Percentiles rank a stretch among this genome's conserved stretches.
Conservation (phyloP, 768 basidiomycete genomes). For the Suillus plorans region DNA sequence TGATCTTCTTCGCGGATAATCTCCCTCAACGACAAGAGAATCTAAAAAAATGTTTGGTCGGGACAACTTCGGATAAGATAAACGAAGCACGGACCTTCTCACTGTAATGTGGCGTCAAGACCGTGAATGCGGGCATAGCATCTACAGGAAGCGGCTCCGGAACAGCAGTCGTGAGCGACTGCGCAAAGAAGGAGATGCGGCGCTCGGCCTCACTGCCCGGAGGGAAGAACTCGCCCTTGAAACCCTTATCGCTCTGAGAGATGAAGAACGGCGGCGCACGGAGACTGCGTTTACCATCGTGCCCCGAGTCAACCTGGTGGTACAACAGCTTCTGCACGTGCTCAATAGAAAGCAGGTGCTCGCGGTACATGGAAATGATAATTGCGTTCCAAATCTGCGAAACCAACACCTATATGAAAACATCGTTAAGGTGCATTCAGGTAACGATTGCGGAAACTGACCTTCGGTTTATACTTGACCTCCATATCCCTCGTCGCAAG, state of each 20-base stretch:
- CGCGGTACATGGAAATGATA: conserved; percentile 99
- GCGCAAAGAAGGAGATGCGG: conserved; percentile 98
- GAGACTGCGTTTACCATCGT: conserved; percentile 85
- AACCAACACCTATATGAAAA: conserved; percentile 72
- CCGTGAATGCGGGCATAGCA: conserved; percentile 99
- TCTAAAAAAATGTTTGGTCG: conserved; percentile 44
- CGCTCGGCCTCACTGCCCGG: conserved; percentile 93
- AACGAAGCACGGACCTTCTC: conserved; percentile 68
- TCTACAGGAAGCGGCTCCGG: conserved; percentile 94
- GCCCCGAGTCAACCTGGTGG: conserved; percentile 87
- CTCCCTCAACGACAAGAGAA: conserved; percentile 91
- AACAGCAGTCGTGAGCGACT: conserved; percentile 92
- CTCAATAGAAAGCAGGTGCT: conserved; percentile 97
- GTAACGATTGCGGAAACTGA: conserved; percentile 29
- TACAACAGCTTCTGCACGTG: conserved; percentile 98
- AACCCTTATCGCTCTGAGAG: conserved; percentile 85
- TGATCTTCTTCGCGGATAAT: conserved; percentile 99
- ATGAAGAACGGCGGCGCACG: conserved; percentile 98
- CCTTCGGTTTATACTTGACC: conserved; percentile 99
- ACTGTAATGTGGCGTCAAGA: conserved; percentile 96
- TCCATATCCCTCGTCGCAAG: conserved; percentile 95
- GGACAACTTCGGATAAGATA: conserved; percentile 1
- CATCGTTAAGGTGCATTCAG: background rate
- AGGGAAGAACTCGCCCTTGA: conserved; percentile 92
- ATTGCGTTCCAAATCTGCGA: conserved; percentile 99